These are phyloP conservation scores for Carex parvula DNA, from an alignment of 176 grass and related monocot species.

Conservation along the genomic window DNA sequence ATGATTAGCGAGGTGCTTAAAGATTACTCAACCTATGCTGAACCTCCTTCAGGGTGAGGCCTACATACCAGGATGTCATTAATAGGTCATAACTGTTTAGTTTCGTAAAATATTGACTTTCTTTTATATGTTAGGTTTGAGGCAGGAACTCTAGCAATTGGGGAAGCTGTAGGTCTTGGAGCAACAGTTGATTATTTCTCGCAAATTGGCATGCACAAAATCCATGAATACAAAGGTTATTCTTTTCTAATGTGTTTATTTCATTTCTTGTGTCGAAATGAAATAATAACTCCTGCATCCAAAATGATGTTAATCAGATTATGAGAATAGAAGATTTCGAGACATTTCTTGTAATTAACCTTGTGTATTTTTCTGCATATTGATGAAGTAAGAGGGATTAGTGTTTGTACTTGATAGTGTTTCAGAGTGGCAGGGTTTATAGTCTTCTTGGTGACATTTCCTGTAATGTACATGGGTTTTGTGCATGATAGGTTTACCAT, in stretches of 20 bases:
- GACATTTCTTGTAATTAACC: background rate
- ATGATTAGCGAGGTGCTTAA: constrained; percentile 87
- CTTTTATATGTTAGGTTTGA: constrained; percentile 51
- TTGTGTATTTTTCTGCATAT: background rate
- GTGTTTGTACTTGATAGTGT: background rate
- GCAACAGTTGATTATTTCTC: constrained; percentile 80
- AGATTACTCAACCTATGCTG: constrained; percentile 85
- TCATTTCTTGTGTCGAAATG: background rate
- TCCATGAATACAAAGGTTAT: constrained; percentile 76
- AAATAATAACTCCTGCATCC: background rate
- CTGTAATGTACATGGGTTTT: background rate
- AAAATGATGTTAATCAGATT: background rate
- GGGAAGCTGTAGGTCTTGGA: constrained; percentile 77
- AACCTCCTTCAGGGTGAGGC: constrained; percentile 80
- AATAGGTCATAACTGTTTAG: no score
- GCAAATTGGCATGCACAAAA: constrained; percentile 65
- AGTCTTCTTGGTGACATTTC: background rate
- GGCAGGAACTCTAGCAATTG: constrained; percentile 90
- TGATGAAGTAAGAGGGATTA: background rate
- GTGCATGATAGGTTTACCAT: constrained; percentile 1
- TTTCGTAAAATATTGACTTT: background rate
- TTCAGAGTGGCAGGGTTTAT: background rate
- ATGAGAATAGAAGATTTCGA: background rate
- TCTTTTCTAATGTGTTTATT: constrained; percentile 7
- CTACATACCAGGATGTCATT: background rate